These are phyloP conservation scores for Lepiota brunneoincarnata DNA, from an alignment of 768 basidiomycete genomes.

Conservation along the genomic window DNA sequence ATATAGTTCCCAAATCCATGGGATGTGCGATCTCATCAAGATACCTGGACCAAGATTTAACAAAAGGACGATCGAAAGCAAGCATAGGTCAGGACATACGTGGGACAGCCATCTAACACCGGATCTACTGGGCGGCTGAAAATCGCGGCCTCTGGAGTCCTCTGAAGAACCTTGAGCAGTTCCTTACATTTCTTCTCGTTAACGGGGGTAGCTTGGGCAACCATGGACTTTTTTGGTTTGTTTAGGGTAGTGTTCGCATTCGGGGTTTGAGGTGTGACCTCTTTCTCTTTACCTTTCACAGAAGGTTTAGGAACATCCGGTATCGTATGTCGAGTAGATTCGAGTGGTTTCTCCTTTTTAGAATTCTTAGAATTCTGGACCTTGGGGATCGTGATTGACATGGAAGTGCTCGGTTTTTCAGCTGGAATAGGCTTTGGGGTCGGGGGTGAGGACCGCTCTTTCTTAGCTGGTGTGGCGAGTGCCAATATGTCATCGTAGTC, in stretches of 20 bases:
- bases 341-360: constrained; percentile 44
- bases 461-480: constrained; percentile 64
- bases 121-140: constrained; percentile 88
- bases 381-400: constrained; percentile 12
- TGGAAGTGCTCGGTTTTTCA: constrained; percentile 14
- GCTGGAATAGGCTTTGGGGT: constrained; percentile 21
- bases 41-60: constrained; percentile 53
- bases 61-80: constrained; percentile 8
- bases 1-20: constrained; percentile 91
- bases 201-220: constrained; percentile 45
- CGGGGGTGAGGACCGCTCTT: constrained; percentile 42
- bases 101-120: constrained; percentile 79
- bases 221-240: constrained; percentile 38
- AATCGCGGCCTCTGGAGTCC: constrained; percentile 64
- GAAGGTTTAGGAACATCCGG: constrained; percentile 37
- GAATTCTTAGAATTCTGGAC: constrained; percentile 26
- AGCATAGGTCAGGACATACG: constrained; percentile 48
- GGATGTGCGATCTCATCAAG: constrained; percentile 88
- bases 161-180: constrained; percentile 56
- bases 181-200: constrained; percentile 86
- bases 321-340: constrained; percentile 15
- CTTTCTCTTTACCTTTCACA: constrained; percentile 76
- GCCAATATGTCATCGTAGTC: constrained; percentile 66
- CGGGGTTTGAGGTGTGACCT: constrained; percentile 33
- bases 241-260: constrained; percentile 18